A percentile compares a stretch with the other conserved stretches of the same genome.
Evolutionary conservation across 192 early-diverging fungal species (phyloP).

Genomic region (Entomortierella lignicola): DNA sequence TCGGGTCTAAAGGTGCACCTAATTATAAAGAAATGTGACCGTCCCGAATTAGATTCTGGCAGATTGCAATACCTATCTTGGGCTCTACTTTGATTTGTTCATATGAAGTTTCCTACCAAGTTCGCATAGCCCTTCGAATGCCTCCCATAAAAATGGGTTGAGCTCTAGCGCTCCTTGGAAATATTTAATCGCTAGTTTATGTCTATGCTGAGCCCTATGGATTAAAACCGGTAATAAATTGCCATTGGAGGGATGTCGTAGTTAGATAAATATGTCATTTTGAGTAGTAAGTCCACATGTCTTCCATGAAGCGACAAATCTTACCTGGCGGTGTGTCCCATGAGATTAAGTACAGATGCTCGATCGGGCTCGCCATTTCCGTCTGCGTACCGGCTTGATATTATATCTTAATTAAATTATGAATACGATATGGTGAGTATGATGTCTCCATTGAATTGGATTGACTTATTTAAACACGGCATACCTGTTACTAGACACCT

Average conservation of each 20-base stretch:
- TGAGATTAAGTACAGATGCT: conserved; percentile 30
- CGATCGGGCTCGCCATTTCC: conserved; percentile 15
- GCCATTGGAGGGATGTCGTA: background rate
- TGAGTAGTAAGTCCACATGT: background rate
- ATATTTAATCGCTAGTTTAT: conserved; percentile 49
- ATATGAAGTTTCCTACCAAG: conserved; percentile 40
- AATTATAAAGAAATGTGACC: background rate
- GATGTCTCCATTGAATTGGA: background rate
- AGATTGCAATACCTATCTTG: background rate
- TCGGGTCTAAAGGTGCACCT: conserved; percentile 31
- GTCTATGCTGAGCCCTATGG: conserved; percentile 38
- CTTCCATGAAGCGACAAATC: background rate
- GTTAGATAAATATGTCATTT: background rate
- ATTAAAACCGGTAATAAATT: background rate
- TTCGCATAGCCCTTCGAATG: conserved; percentile 61
- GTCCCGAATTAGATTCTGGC: background rate
- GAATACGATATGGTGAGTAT: background rate
- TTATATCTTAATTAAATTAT: conserved; percentile 5
- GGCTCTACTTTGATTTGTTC: too few species aligned
- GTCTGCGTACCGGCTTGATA: background rate
- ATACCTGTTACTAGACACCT: conserved; percentile 4
- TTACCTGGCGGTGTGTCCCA: conserved; percentile 42
- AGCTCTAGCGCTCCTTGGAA: conserved; percentile 51
- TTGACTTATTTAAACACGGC: background rate
- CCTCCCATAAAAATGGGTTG: conserved; percentile 64